These are phyloP conservation scores for Albatrellus ellisii DNA, from an alignment of 768 basidiomycete species.

Conservation along the genomic window DNA sequence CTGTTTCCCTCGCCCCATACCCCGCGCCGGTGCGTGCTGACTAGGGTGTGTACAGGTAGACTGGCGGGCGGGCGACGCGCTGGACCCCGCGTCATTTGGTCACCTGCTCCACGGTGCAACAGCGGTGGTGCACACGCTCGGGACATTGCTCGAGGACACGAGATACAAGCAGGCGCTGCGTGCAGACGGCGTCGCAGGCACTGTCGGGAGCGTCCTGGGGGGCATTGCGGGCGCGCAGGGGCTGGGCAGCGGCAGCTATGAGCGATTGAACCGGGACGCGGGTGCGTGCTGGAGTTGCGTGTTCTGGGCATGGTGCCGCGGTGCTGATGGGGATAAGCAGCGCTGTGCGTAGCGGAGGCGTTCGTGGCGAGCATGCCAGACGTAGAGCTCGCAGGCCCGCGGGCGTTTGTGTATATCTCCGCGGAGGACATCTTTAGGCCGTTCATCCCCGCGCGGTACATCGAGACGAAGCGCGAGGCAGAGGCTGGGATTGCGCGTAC, in stretches of 20 bases:
- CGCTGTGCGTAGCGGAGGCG: conserved; percentile 65
- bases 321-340: conserved; percentile 22
- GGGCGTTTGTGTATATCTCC: conserved; percentile 89
- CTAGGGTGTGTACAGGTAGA: conserved; percentile 42
- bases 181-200: conserved; percentile 38
- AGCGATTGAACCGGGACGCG: conserved; percentile 77
- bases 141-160: conserved; percentile 72
- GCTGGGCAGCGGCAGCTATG: conserved; percentile 39
- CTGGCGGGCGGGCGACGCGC: conserved; percentile 79
- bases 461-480: conserved; percentile 88
- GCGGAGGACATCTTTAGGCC: conserved; percentile 92
- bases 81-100: conserved; percentile 61
- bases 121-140: conserved; percentile 89
- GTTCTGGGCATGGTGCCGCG: conserved; percentile 3
- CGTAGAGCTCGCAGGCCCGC: conserved; percentile 17
- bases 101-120: conserved; percentile 50
- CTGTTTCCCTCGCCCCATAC: conserved; percentile 5
- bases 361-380: conserved; percentile 37
- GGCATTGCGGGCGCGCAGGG: conserved; percentile 22
- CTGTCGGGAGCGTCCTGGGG: conserved; percentile 35
- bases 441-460: conserved; percentile 73
- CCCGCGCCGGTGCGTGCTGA: conserved; percentile 3
- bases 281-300: conserved; percentile 36
- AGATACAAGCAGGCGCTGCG: conserved; percentile 68
- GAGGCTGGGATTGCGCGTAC: conserved; percentile 55